phyloP scores from a whole-genome alignment of 2,329 filamentous ascomycete genomes.

The Colletotrichum sublineola region DNA sequence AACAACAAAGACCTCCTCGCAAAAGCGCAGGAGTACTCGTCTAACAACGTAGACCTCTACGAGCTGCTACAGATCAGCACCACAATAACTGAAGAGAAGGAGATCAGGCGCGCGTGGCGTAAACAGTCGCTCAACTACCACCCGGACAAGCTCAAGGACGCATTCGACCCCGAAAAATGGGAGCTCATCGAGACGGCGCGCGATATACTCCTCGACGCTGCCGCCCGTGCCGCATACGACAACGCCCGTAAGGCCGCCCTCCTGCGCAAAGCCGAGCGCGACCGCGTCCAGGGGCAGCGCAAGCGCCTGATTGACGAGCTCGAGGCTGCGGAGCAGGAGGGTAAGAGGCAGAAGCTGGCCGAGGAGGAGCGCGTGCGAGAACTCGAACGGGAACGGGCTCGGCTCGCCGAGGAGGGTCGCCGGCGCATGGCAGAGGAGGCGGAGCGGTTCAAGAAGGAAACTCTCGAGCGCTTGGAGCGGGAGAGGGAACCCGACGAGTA shows the following conservation, averaged over 20 bases:
- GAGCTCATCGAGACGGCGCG: conserved; percentile 88
- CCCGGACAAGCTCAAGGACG: conserved; percentile 86
- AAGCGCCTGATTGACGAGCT: conserved; percentile 88
- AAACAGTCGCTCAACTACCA: conserved; percentile 91
- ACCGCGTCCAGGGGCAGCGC: conserved; percentile 79
- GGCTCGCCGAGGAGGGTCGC: conserved; percentile 51
- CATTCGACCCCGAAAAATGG: conserved; percentile 84
- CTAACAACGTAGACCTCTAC: conserved; percentile 80
- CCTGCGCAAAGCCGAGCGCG: conserved; percentile 77
- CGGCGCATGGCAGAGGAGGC: conserved; percentile 56
- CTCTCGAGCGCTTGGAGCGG: conserved; percentile 42
- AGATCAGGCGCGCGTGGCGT: conserved; percentile 87
- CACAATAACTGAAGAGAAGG: conserved; percentile 71
- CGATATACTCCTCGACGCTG: conserved; percentile 81
- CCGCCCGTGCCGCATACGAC: conserved; percentile 83
- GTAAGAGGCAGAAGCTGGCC: conserved; percentile 70
- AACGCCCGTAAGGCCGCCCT: conserved; percentile 78
- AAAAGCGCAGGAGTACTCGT: conserved; percentile 70
- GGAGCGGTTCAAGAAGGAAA: conserved; percentile 56
- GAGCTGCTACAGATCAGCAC: conserved; percentile 77
- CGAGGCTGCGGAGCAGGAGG: conserved; percentile 79
- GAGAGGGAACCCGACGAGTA: conserved; percentile 53
- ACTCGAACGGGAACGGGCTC: conserved; percentile 55
- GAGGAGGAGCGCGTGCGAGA: conserved; percentile 54
- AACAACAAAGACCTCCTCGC: conserved; percentile 63